phyloP scores from a whole-genome alignment of 2,329 filamentous ascomycete species.

The Parascedosporium putredinis region DNA sequence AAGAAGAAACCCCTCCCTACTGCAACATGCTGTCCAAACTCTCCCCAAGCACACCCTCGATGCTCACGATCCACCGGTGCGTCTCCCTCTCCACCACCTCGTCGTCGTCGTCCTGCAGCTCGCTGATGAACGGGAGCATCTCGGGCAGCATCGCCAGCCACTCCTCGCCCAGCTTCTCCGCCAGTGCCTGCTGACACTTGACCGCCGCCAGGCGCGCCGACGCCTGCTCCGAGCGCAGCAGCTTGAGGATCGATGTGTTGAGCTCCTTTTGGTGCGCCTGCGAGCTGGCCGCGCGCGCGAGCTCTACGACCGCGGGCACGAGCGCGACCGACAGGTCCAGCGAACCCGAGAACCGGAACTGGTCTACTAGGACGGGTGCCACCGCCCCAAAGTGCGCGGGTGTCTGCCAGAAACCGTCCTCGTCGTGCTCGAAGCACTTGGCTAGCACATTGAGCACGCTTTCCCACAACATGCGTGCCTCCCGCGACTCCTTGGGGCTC shows the following conservation, averaged over 20 bases:
- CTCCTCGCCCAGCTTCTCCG: conserved; percentile 75
- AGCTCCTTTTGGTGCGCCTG: conserved; percentile 85
- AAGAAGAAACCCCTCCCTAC: conserved; percentile 38
- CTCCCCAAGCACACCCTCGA: conserved; percentile 84
- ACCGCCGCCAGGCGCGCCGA: conserved; percentile 72
- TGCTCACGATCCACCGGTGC: conserved; percentile 77
- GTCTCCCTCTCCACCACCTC: conserved; percentile 87
- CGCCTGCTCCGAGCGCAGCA: conserved; percentile 62
- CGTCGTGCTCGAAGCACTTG: conserved; percentile 75
- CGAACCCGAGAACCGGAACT: conserved; percentile 42
- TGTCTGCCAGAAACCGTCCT: conserved; percentile 93
- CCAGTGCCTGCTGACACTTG: conserved; percentile 69
- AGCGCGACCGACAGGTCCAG: conserved; percentile 40
- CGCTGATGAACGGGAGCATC: conserved; percentile 93
- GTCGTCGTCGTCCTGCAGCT: conserved; percentile 92
- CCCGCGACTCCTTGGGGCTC: conserved; percentile 32
- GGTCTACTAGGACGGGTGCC: conserved; percentile 56
- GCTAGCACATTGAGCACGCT: conserved; percentile 61
- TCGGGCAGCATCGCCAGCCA: conserved; percentile 87
- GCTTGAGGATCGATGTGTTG: conserved; percentile 67
- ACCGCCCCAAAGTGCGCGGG: conserved; percentile 76
- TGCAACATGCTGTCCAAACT: conserved; percentile 86
- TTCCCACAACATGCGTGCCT: conserved; percentile 53
- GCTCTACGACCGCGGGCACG: conserved; percentile 66
- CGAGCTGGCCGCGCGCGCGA: conserved; percentile 72